phyloP scores from a whole-genome alignment of 768 basidiomycete species.

The Pholiota conissans region DNA sequence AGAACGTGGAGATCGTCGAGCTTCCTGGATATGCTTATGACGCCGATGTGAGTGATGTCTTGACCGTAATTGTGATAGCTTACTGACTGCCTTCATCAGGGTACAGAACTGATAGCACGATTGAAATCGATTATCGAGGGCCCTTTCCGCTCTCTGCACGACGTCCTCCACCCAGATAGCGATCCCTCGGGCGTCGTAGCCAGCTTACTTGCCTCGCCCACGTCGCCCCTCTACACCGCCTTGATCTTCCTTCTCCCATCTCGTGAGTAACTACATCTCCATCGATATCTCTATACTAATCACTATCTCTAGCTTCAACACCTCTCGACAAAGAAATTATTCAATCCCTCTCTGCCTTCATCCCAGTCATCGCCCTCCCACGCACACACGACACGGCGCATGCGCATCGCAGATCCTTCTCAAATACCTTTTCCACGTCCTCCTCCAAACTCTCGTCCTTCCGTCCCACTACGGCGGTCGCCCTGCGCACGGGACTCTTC shows the following conservation, averaged over 20 bases:
- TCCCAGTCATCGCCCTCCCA: slow-evolving; percentile 59
- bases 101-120: slow-evolving; percentile 29
- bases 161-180: slow-evolving; percentile 52
- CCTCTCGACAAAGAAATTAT: slow-evolving; percentile 47
- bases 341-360: slow-evolving; percentile 47
- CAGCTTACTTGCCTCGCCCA: slow-evolving; percentile 56
- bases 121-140: slow-evolving; percentile 47
- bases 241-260: slow-evolving; percentile 53
- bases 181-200: slow-evolving; percentile 52
- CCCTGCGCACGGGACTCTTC: slow-evolving; percentile 62
- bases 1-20: slow-evolving; percentile 64
- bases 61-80: background rate
- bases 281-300: slow-evolving; percentile 11
- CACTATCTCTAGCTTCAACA: slow-evolving; percentile 28
- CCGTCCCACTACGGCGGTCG: slow-evolving; percentile 47
- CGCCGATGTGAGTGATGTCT: slow-evolving; percentile 37
- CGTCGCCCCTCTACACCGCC: slow-evolving; percentile 60
- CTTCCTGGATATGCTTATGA: slow-evolving; percentile 44
- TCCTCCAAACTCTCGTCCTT: slow-evolving; percentile 57
- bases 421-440: slow-evolving; percentile 7
- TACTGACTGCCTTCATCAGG: slow-evolving; percentile 22
- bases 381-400: slow-evolving; percentile 28
- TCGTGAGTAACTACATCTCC: slow-evolving; percentile 33
- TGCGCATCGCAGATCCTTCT: slow-evolving; percentile 21
- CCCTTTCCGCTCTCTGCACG: slow-evolving; percentile 54